Evolutionary conservation across 2,329 filamentous ascomycete genomes (phyloP).

Genomic region (Diplodia intermedia): DNA sequence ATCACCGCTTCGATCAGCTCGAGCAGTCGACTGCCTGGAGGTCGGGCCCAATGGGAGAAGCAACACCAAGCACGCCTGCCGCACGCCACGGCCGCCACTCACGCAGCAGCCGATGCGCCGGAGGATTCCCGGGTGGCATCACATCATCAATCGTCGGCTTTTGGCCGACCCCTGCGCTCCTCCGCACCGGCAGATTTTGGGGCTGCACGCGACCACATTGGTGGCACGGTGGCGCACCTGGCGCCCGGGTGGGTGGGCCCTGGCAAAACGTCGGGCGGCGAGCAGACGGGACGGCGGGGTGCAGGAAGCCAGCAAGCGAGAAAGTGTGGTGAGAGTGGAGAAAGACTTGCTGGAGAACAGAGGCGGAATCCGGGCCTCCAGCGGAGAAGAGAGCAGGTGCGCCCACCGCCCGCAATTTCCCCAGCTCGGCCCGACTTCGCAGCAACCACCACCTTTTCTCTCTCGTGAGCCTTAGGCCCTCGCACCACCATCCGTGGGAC

Average conservation of each 20-base stretch:
- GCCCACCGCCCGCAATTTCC: not conserved
- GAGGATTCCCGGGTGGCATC: not conserved
- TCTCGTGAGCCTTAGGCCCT: not conserved
- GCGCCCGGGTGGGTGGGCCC: not conserved
- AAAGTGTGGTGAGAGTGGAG: slow-evolving; percentile 20
- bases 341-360: not conserved
- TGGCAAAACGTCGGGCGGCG: slow-evolving; percentile 13
- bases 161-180: not conserved
- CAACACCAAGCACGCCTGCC: not conserved
- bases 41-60: not conserved
- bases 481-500: not conserved
- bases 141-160: not conserved
- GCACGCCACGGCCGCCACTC: slow-evolving; percentile 1
- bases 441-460: not conserved
- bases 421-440: slow-evolving; percentile 19
- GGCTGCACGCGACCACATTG: slow-evolving; percentile 15
- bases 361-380: slow-evolving; percentile 28
- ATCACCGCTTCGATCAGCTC: not conserved
- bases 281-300: not conserved
- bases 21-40: no score
- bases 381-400: not conserved
- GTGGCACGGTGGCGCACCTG: not conserved
- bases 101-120: not conserved
- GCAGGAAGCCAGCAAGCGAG: not conserved
- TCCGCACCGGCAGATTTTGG: slow-evolving; percentile 23